These are phyloP conservation scores for Taiozyma sp. DNA, from an alignment of 1,139 yeast genomes.

Conservation along the genomic window DNA sequence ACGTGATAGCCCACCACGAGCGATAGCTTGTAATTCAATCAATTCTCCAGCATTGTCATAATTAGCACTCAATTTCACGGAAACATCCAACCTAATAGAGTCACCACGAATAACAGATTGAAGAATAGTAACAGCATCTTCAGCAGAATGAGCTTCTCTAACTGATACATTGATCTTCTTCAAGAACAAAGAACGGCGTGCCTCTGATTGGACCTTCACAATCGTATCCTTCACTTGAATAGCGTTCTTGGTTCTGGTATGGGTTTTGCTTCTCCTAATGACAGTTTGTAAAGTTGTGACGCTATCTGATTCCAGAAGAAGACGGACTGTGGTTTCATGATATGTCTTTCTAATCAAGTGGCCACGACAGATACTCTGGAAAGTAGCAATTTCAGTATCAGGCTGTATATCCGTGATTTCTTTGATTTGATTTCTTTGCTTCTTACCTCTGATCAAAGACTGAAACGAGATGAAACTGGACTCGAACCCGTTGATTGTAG, in stretches of 20 bases:
- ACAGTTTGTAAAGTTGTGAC: conserved; percentile 29
- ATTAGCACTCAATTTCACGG: conserved; percentile 11
- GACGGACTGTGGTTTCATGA: conserved; percentile 17
- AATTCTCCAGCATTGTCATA: conserved; percentile 9
- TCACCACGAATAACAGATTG: conserved; percentile 27
- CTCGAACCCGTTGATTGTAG: conserved; percentile 8
- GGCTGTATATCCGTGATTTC: conserved; percentile 9
- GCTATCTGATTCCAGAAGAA: conserved; percentile 26
- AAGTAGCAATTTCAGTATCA: conserved; percentile 3
- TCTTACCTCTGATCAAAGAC: conserved; percentile 21
- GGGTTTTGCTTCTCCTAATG: conserved; percentile 25
- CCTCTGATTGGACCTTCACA: conserved; percentile 15
- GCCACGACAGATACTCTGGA: conserved; percentile 21
- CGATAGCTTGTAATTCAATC: conserved; percentile 42
- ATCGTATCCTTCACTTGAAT: conserved; percentile 10
- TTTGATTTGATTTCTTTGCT: conserved; percentile 13
- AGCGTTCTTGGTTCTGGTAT: conserved; percentile 1
- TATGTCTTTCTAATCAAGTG: conserved; percentile 11
- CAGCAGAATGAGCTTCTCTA: conserved; percentile 18
- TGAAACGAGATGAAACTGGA: conserved; percentile 17
- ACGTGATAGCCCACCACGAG: conserved; percentile 48
- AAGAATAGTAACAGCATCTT: conserved; percentile 16
- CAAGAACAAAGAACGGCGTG: conserved; percentile 15
- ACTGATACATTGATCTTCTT: conserved; percentile 15
- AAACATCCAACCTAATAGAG: conserved; percentile 11